A percentile compares a stretch with the other conserved stretches of the same genome.
Evolutionary conservation across 2,329 filamentous ascomycete species (phyloP).

Genomic region (Ophiocordyceps camponoti-leonardi): DNA sequence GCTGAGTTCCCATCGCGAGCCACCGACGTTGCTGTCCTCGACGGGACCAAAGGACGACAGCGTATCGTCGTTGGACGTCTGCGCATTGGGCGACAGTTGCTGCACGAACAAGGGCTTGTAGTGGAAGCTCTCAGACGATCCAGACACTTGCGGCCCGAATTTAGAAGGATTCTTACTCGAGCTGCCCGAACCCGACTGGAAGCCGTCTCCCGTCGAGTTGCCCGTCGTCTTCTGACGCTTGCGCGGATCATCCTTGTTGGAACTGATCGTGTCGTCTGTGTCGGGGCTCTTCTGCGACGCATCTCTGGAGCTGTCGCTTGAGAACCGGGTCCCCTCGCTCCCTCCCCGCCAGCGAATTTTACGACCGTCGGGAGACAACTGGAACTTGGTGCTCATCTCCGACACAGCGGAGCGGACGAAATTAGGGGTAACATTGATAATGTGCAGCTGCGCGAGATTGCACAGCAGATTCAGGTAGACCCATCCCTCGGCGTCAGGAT

Average conservation of each 20-base stretch:
- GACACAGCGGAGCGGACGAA: constrained; percentile 59
- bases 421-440: constrained; percentile 62
- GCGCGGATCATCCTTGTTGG: constrained; percentile 21
- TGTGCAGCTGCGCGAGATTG: constrained; percentile 72
- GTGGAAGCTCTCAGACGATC: constrained; percentile 33
- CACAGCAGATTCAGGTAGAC: constrained; percentile 67
- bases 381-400: constrained; percentile 57
- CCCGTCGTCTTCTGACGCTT: constrained; percentile 27
- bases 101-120: constrained; percentile 47
- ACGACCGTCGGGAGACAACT: constrained; percentile 59
- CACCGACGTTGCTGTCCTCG: constrained; percentile 30
- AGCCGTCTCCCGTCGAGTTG: constrained; percentile 16
- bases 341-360: constrained; percentile 70
- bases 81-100: constrained; percentile 26
- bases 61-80: constrained; percentile 30
- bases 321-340: constrained; percentile 43
- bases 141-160: constrained; percentile 18
- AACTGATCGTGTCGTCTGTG: constrained; percentile 28
- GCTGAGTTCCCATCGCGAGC: constrained; percentile 28
- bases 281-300: constrained; percentile 29
- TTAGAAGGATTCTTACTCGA: constrained; percentile 22
- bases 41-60: constrained; percentile 27
- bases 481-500: constrained; percentile 55
- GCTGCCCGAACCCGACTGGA: constrained; percentile 10
- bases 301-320: constrained; percentile 41